Base-by-base conservation (phyloP, 371 early-diverging fungal species). In the Mortierella sp. region DNA sequence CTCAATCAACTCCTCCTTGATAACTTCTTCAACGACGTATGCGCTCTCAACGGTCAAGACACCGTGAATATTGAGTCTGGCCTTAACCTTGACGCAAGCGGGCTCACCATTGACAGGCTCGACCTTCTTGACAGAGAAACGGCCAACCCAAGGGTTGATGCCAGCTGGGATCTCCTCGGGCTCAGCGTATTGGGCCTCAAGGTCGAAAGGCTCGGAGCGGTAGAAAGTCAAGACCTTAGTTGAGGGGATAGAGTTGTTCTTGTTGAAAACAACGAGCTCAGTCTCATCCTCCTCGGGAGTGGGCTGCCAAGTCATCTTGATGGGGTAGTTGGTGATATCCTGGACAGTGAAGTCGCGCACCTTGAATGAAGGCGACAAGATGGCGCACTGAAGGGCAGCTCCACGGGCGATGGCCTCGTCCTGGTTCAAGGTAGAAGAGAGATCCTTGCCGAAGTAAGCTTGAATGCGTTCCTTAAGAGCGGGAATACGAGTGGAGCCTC, bases 371-470 rank as follows among this genome's bases (percentile, higher is more conserved):
- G 99, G 99, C 43, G 97, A 96, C 68, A 96, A 86, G 87, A 98
- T 97, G 83, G 99, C 99, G 87, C 98, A 98, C 89, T 96, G 96
- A 60, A 98, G 91, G 55, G 98, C 98, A 75, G 96, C 96, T 83
- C 99, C 99, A 85, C 97, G 94, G 49, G 98, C 94, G 75, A 96
- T 91, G 54, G 97, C 97, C 87, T 99, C 99, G 81, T 99, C 99
- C 86, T 96, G 96, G 92, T 99, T 99, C 69, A 99, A 89, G 64
- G 97, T 97, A 78, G 94, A 94, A 40, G 96, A 92, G 75, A 96
- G 90, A 66, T 95, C 94, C 85, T 92, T 93, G 54, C 89, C 89
- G 80, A 98, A 95, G 89, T 93, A 92, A 66, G 93, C 89, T 79
- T 92, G 84, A 78, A 98, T 88, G 60, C 91, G 90, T 71, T 94